Evolutionary conservation across 495 filamentous ascomycete species (phyloP), one percentile per base, ranked within the genome.

Genomic region (Aspergillus conjunctus): DNA sequence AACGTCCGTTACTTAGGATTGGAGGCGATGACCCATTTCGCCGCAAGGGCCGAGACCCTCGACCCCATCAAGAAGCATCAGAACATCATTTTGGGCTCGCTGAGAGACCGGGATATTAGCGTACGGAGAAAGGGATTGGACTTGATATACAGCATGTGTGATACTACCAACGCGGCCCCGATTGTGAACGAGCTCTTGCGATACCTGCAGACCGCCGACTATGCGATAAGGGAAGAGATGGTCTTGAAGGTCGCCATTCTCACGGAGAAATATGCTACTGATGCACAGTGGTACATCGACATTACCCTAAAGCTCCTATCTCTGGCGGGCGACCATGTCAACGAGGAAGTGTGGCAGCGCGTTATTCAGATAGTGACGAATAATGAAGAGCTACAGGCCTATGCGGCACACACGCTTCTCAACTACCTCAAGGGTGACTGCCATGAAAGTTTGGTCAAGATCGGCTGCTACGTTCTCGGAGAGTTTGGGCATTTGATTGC

Each of bases 361-460:
- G 93, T 99, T 56, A 97, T 97, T 63, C 95, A 98, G 73, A 98
- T 99, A 65, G 93, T 99, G 59, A 97, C 95, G 39, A 99, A 99
- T 76, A 99, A 99, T 74, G 95, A 99, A 70, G 93, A 97, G 72
- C 81, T 98, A 41, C 94, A 98, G 76, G 89, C 95, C 2, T 98
- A 98, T 73, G 94, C 94, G 0, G 93, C 93, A 10, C 90, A 94
- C 67, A 95, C 92, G 62, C 92, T 92, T 32, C 77, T 98, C 9
- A 85, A 90, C 51, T 95, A 98, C 67, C 76, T 95, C 67, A 96
- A 98, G 73, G 87, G 85, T 15, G 93, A 96, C 66, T 96, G 92
- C 73, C 94, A 98, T 67, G 94, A 98, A 75, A 98, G 94, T 8
- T 74, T 98, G 59, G 91, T 98, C 62, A 98, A 97, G 79, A 98